Evolutionary conservation across 441 rosid genomes (phyloP).

Genomic region (Brassica hybrid): DNA sequence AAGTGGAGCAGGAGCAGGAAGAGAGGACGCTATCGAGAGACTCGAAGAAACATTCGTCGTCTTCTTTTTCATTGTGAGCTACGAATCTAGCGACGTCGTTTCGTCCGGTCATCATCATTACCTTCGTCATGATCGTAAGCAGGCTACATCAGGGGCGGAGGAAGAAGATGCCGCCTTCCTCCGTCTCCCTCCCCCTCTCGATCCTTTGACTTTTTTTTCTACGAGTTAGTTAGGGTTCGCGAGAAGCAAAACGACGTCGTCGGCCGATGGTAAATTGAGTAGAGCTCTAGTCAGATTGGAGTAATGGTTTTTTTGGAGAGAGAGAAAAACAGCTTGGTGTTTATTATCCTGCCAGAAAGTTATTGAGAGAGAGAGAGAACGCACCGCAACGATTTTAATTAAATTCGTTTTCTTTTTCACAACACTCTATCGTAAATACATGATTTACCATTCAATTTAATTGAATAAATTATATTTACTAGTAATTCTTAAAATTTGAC

Average conservation of each 20-base stretch:
- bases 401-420: neutral
- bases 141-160: too few relatives aligned
- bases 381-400: conserved; percentile 29
- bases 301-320: conserved; percentile 17
- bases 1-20: conserved; percentile 62
- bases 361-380: conserved; percentile 9
- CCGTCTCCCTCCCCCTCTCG: too few relatives aligned
- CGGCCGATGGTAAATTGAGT: conserved; percentile 28
- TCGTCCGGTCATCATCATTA: too few relatives aligned
- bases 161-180: too few relatives aligned
- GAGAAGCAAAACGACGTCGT: conserved; percentile 32
- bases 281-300: conserved; percentile 30
- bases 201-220: neutral
- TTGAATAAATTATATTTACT: neutral
- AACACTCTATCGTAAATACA: neutral
- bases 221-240: conserved; percentile 41
- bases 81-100: too few relatives aligned
- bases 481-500: neutral
- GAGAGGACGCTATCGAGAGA: conserved; percentile 88
- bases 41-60: conserved; percentile 80
- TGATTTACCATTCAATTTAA: neutral
- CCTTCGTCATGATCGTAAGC: too few relatives aligned
- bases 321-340: conserved; percentile 31
- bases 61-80: conserved; percentile 25
- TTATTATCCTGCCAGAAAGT: conserved; percentile 20